These are phyloP conservation scores for Elongisporangium prolatum DNA, from an alignment of 352 stramenopile genomes.

Conservation along the genomic window DNA sequence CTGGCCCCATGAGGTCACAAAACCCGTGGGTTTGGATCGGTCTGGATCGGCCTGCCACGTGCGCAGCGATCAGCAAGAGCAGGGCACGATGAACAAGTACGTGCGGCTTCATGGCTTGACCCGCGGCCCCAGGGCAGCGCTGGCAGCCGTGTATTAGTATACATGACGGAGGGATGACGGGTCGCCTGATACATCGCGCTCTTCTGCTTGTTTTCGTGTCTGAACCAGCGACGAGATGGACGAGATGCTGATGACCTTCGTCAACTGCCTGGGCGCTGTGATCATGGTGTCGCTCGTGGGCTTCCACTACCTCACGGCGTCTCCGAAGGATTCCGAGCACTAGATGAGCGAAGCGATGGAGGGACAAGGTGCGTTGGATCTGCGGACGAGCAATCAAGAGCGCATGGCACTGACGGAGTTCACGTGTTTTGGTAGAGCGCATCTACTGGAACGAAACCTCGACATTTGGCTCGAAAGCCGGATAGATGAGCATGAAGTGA, in stretches of 20 bases:
- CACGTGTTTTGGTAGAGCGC: not conserved
- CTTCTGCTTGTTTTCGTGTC: conserved; percentile 6
- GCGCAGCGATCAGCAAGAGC: not conserved
- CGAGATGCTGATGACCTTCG: conserved; percentile 81
- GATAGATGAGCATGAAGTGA: not conserved
- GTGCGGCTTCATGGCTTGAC: conserved; percentile 5
- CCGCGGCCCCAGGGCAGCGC: not conserved
- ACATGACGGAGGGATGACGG: conserved; percentile 5
- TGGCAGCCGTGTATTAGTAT: not conserved
- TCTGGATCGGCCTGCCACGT: not conserved
- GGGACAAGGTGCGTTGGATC: not conserved
- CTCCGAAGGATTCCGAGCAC: conserved; percentile 74
- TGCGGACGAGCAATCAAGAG: not conserved
- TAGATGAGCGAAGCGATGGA: conserved; percentile 18
- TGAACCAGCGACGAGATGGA: conserved; percentile 83
- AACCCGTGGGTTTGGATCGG: not conserved
- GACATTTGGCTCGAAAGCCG: not conserved
- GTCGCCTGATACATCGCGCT: not conserved
- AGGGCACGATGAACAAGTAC: conserved; percentile 40
- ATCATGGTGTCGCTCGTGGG: conserved; percentile 87
- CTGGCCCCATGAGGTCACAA: not conserved
- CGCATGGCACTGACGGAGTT: not conserved
- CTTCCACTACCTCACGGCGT: conserved; percentile 87
- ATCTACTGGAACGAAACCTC: not conserved
- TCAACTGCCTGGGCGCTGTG: conserved; percentile 81